A percentile compares a stretch with the other conserved stretches of the same genome.
Conservation (phyloP, 75 land plant genomes). For the Cunninghamia lanceolata region DNA sequence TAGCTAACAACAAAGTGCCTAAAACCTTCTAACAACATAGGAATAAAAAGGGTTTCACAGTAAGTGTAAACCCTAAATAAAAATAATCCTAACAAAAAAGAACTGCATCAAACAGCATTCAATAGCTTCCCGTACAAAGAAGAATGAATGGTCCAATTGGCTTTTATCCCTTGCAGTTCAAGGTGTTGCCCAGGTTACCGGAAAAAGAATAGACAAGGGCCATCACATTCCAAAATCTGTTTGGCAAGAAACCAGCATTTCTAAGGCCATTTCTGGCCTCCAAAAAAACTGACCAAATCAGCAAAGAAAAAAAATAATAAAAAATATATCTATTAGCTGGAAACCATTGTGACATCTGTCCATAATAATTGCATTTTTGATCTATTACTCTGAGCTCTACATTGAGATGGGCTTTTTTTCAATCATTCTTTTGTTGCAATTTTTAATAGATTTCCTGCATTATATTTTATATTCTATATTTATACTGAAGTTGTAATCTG, state of each 20-base stretch:
- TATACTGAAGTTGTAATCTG: background rate
- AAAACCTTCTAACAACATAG: background rate
- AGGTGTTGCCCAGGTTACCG: background rate
- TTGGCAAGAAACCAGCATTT: background rate
- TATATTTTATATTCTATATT: background rate
- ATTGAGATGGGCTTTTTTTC: background rate
- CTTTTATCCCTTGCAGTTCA: background rate
- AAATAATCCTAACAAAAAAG: background rate
- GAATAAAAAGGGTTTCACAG: background rate
- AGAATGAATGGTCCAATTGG: background rate
- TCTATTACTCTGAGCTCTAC: background rate
- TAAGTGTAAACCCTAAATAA: background rate
- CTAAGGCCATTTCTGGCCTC: background rate
- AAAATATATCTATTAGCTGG: background rate
- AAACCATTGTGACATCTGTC: background rate
- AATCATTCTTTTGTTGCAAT: background rate
- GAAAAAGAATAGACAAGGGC: background rate
- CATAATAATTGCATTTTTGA: background rate
- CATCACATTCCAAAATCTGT: background rate
- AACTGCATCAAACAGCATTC: background rate
- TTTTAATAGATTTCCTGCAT: background rate
- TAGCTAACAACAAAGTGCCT: background rate
- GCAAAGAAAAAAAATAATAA: background rate
- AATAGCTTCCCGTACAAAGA: background rate
- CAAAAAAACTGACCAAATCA: background rate